Conservation (phyloP, 495 filamentous ascomycete species). For the Penicillium coprophilum region DNA sequence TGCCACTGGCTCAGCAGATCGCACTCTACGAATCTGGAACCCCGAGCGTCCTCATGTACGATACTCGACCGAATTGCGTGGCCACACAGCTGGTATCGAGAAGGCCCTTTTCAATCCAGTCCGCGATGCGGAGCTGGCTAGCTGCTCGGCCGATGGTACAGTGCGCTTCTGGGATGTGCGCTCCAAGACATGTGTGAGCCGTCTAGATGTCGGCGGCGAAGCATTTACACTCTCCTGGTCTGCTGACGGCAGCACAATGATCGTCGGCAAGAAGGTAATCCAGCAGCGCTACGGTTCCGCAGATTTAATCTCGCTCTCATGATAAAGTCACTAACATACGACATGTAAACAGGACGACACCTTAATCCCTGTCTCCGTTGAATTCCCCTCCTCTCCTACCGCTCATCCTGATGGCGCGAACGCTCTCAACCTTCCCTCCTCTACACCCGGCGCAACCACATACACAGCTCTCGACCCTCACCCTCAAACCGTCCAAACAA, state of each 20-base stretch:
- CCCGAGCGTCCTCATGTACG: constrained; percentile 77
- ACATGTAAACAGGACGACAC: constrained; percentile 59
- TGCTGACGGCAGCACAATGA: constrained; percentile 77
- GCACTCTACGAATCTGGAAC: constrained; percentile 87
- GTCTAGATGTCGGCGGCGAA: constrained; percentile 76
- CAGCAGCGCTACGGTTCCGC: not conserved
- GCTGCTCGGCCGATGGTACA: constrained; percentile 78
- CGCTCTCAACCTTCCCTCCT: constrained; percentile 12
- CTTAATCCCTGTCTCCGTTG: constrained; percentile 61
- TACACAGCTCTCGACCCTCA: constrained; percentile 57
- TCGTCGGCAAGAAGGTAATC: constrained; percentile 81
- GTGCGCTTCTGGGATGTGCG: constrained; percentile 94
- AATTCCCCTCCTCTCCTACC: constrained; percentile 43
- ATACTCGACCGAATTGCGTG: constrained; percentile 83
- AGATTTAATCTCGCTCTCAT: not conserved
- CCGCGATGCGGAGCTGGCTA: constrained; percentile 85
- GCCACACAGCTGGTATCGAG: constrained; percentile 74
- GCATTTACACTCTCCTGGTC: constrained; percentile 84
- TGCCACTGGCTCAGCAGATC: constrained; percentile 80
- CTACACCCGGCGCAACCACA: constrained; percentile 24
- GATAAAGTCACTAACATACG: not conserved
- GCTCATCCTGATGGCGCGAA: constrained; percentile 22
- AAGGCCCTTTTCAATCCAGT: constrained; percentile 87
- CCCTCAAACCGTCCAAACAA: constrained; percentile 73
- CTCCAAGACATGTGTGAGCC: constrained; percentile 73